These are phyloP conservation scores for Lachancea lanzarotensis DNA, from an alignment of 805 yeast species.

Conservation along the genomic window DNA sequence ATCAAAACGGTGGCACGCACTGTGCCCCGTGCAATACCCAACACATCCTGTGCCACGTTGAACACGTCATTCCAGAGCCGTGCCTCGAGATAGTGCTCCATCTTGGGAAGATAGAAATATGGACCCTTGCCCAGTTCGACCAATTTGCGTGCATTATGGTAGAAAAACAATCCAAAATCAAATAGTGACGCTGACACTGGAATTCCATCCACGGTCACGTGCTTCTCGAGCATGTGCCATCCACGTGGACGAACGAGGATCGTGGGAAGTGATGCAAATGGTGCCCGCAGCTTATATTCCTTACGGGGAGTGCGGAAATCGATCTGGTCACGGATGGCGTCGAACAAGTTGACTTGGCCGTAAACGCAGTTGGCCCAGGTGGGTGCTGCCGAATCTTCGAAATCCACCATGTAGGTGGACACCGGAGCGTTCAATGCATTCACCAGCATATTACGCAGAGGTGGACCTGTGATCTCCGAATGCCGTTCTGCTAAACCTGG, in stretches of 20 bases:
- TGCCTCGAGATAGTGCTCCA: constrained; percentile 83
- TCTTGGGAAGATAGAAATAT: constrained; percentile 75
- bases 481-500: constrained; percentile 70
- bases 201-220: constrained; percentile 63
- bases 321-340: constrained; percentile 65
- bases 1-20: constrained; percentile 75
- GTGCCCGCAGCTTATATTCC: constrained; percentile 48
- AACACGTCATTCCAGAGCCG: constrained; percentile 78
- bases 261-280: constrained; percentile 46
- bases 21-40: constrained; percentile 66
- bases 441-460: constrained; percentile 76
- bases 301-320: constrained; percentile 40
- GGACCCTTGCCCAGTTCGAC: constrained; percentile 68
- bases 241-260: constrained; percentile 84
- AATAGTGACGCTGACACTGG: constrained; percentile 72
- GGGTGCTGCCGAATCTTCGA: constrained; percentile 80
- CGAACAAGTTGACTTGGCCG: constrained; percentile 75
- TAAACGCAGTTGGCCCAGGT: constrained; percentile 75
- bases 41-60: constrained; percentile 65
- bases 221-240: constrained; percentile 77
- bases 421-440: constrained; percentile 75
- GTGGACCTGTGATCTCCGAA: constrained; percentile 81
- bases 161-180: constrained; percentile 75
- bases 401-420: constrained; percentile 80
- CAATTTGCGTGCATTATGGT: constrained; percentile 61